phyloP scores from a whole-genome alignment of 345 rosid species.

The Odontarrhena argentea region DNA sequence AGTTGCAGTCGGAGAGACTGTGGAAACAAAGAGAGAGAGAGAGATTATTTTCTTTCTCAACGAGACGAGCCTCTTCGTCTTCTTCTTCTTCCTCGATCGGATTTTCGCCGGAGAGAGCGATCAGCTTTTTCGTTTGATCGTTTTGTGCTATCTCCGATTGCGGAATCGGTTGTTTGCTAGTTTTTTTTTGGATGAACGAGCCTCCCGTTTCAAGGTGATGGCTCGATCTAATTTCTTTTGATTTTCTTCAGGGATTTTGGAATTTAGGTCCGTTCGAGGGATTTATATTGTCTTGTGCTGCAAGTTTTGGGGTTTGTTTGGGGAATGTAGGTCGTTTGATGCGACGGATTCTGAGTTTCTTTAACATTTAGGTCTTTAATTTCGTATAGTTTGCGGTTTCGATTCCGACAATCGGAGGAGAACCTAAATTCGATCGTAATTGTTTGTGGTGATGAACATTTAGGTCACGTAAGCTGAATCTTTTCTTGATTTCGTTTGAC shows the following conservation, averaged over 20 bases:
- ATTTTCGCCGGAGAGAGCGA: not conserved
- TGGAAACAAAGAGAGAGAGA: constrained; percentile 5
- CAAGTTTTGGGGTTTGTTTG: constrained; percentile 32
- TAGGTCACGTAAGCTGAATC: constrained; percentile 6
- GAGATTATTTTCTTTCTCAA: not conserved
- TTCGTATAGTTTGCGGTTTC: constrained; percentile 1
- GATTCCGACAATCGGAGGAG: not conserved
- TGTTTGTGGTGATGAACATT: constrained; percentile 4
- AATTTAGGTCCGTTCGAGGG: constrained; percentile 23
- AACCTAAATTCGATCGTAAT: not conserved
- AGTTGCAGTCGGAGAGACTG: constrained; percentile 37
- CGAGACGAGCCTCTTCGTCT: constrained; percentile 14
- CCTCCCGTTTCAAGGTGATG: constrained; percentile 37
- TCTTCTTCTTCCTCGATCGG: not conserved
- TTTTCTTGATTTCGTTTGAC: constrained; percentile 9
- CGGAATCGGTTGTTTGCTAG: constrained; percentile 11
- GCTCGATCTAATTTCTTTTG: not conserved
- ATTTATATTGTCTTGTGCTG: constrained; percentile 26
- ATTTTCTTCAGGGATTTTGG: not conserved
- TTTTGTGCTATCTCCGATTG: constrained; percentile 7
- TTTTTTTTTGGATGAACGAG: constrained; percentile 21
- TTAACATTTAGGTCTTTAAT: not conserved
- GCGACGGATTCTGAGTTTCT: not conserved
- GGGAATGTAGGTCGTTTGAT: constrained; percentile 1
- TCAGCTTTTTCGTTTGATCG: not conserved